Evolutionary conservation across 2,329 filamentous ascomycete species (phyloP).

Genomic region (Xylaria sp.): DNA sequence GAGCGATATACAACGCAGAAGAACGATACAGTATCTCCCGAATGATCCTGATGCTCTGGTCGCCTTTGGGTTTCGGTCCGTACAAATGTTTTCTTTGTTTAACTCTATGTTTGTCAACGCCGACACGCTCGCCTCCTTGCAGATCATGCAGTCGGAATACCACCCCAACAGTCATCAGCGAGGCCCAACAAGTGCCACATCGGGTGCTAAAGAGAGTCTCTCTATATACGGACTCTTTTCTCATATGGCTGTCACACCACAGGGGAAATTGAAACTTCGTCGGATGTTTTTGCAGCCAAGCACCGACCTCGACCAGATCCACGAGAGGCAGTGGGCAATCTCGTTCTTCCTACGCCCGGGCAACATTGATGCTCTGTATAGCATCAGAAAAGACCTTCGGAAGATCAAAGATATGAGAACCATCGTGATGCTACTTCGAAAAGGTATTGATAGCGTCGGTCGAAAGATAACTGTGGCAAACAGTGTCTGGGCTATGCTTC

Average conservation of each 20-base stretch:
- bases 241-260: slow-evolving; percentile 74
- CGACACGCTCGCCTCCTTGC: slow-evolving; percentile 81
- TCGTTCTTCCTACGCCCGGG: slow-evolving; percentile 68
- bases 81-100: slow-evolving; percentile 77
- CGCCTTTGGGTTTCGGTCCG: slow-evolving; percentile 63
- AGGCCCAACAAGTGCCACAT: slow-evolving; percentile 65
- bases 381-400: slow-evolving; percentile 66
- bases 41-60: slow-evolving; percentile 59
- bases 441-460: slow-evolving; percentile 69
- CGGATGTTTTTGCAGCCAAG: slow-evolving; percentile 83
- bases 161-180: slow-evolving; percentile 83
- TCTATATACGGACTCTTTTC: slow-evolving; percentile 87
- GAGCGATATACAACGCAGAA: slow-evolving; percentile 74
- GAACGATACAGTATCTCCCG: slow-evolving; percentile 66
- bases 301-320: slow-evolving; percentile 69
- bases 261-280: slow-evolving; percentile 77
- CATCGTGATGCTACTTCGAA: slow-evolving; percentile 72
- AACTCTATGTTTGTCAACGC: slow-evolving; percentile 77
- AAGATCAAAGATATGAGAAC: slow-evolving; percentile 78
- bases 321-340: slow-evolving; percentile 73
- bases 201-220: slow-evolving; percentile 76
- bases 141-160: slow-evolving; percentile 81
- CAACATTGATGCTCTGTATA: slow-evolving; percentile 63
- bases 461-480: slow-evolving; percentile 60
- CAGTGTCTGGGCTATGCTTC: slow-evolving; percentile 76